These are phyloP conservation scores for Pelagophyceae sp. DNA, from an alignment of 352 stramenopile genomes.

Conservation along the genomic window DNA sequence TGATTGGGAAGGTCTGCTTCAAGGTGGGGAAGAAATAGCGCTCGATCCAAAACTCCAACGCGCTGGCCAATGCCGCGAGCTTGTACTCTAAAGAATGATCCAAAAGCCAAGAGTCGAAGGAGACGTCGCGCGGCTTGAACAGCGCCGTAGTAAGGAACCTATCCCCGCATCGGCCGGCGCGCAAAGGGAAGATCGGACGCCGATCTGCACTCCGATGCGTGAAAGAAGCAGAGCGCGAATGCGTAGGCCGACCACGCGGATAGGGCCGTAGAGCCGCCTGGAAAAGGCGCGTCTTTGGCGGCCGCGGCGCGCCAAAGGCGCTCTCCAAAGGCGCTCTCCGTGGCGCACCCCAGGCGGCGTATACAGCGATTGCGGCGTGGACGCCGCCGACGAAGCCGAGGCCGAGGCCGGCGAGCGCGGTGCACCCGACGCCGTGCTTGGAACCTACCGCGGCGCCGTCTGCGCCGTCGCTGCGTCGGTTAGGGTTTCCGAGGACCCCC, in stretches of 20 bases:
- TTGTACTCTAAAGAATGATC: constrained; percentile 58
- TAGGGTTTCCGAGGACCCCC: too few relatives aligned
- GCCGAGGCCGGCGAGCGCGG: constrained; percentile 16
- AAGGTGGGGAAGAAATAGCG: constrained; percentile 57
- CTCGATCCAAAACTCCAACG: constrained; percentile 68
- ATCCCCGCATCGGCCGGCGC: too few relatives aligned
- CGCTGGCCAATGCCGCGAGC: constrained; percentile 41
- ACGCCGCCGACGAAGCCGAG: constrained; percentile 38
- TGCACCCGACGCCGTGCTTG: background rate
- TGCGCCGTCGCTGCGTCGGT: too few relatives aligned
- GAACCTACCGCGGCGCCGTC: too few relatives aligned
- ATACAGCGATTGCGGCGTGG: constrained; percentile 38
- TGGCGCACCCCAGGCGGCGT: constrained; percentile 39
- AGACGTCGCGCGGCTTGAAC: constrained; percentile 47
- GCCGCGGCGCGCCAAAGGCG: too few relatives aligned
- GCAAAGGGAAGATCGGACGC: too few relatives aligned
- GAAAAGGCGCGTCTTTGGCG: too few relatives aligned
- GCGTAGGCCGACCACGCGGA: constrained; percentile 46
- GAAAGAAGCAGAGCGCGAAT: constrained; percentile 45
- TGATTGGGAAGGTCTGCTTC: constrained; percentile 52
- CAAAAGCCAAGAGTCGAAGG: constrained; percentile 49
- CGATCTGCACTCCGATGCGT: constrained; percentile 54
- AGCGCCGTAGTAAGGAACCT: constrained; percentile 54
- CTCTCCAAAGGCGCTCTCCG: too few relatives aligned
- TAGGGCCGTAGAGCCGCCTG: too few relatives aligned